A percentile compares a stretch with the other conserved stretches of the same genome.
phyloP scores from a whole-genome alignment of 371 early-diverging fungal genomes.

The Dinochytrium kinnereticum region DNA sequence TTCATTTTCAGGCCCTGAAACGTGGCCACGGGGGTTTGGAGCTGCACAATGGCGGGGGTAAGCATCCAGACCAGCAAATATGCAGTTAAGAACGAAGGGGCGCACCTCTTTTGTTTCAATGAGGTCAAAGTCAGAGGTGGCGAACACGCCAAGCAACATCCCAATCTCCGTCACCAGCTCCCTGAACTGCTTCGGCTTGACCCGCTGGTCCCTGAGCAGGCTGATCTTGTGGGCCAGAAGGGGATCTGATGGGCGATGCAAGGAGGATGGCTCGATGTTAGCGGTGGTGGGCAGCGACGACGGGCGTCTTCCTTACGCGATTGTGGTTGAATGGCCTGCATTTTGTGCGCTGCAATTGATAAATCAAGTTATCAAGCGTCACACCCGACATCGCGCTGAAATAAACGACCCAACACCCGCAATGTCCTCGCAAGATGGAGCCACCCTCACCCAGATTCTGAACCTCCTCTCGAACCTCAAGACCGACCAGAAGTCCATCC shows the following conservation, averaged over 20 bases:
- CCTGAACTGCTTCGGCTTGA: constrained; percentile 68
- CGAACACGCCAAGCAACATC: constrained; percentile 71
- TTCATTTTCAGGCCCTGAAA: constrained; percentile 60
- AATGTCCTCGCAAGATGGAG: no score
- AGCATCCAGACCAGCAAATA: neutral
- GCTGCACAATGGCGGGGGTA: constrained; percentile 38
- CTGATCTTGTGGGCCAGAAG: constrained; percentile 73
- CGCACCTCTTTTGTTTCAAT: constrained; percentile 50
- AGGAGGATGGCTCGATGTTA: no score
- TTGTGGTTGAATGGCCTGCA: neutral
- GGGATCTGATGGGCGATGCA: constrained; percentile 57
- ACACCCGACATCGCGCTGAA: no score
- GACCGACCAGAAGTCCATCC: constrained; percentile 18
- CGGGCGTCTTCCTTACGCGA: neutral
- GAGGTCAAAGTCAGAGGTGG: constrained; percentile 61
- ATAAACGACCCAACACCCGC: no score
- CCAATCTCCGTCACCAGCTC: constrained; percentile 70
- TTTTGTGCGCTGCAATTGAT: no score
- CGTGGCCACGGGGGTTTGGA: constrained; percentile 54
- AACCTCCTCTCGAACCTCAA: neutral
- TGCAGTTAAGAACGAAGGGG: neutral
- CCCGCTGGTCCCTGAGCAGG: constrained; percentile 66
- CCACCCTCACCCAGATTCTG: constrained; percentile 12
- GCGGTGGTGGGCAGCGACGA: neutral
- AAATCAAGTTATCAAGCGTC: no score